Conservation (phyloP, 306 rosid species). For the Styphnolobium japonicum region DNA sequence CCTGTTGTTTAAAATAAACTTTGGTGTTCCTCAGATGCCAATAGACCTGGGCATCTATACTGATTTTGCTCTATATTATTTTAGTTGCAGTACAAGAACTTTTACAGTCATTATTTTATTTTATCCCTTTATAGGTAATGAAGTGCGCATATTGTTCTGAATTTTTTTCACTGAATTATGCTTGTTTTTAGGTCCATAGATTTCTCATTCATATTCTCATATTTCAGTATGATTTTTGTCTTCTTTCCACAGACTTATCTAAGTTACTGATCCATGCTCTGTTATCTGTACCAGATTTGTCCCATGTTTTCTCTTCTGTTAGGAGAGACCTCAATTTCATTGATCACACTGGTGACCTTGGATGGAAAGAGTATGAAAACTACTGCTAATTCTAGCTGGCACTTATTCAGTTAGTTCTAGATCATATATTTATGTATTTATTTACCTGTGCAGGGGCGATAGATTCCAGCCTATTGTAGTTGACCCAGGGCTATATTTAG, state of each 20-base stretch:
- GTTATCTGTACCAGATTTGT: slow-evolving; percentile 61
- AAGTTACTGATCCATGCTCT: slow-evolving; percentile 16
- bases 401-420: slow-evolving; percentile 5
- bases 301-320: slow-evolving; percentile 82
- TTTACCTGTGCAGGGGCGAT: slow-evolving; percentile 49
- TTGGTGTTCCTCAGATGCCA: not conserved
- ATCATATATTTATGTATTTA: slow-evolving; percentile 23
- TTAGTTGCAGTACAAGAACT: not conserved
- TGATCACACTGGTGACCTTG: slow-evolving; percentile 90
- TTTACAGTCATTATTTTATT: not conserved
- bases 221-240: slow-evolving; percentile 7
- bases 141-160: not conserved
- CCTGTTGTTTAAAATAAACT: not conserved
- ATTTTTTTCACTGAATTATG: slow-evolving; percentile 10
- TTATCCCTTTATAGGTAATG: not conserved
- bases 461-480: slow-evolving; percentile 84
- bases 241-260: not conserved
- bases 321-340: slow-evolving; percentile 82
- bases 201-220: not conserved
- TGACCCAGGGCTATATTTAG: slow-evolving; percentile 81
- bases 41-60: not conserved
- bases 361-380: slow-evolving; percentile 88
- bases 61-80: not conserved
- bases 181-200: not conserved
- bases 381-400: slow-evolving; percentile 12